Evolutionary conservation across 2,329 filamentous ascomycete species (phyloP).

Genomic region (Fusarium tanahbumbuense): DNA sequence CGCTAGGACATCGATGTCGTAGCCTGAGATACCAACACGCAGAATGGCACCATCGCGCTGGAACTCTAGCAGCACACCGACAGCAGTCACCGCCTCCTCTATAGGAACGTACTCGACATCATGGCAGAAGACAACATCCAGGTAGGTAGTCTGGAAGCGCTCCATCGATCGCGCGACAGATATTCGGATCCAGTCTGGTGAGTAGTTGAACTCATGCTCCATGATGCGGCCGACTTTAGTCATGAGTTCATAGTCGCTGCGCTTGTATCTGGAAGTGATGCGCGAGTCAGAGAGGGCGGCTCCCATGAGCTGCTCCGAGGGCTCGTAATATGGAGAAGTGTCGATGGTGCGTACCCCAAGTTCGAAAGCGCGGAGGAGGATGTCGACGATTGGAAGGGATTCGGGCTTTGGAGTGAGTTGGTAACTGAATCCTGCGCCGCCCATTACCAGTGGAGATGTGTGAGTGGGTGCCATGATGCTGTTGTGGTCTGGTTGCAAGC

Average conservation of each 20-base stretch:
- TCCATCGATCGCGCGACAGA: neutral
- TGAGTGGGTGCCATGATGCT: neutral
- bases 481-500: neutral
- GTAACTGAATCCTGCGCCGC: conserved; percentile 9
- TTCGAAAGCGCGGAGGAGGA: conserved; percentile 1
- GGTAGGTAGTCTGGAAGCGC: neutral
- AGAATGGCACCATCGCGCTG: neutral
- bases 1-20: neutral
- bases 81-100: conserved; percentile 3
- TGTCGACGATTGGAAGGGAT: conserved; percentile 8
- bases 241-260: conserved; percentile 6
- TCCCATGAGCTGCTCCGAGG: conserved; percentile 12
- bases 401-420: neutral
- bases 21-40: conserved; percentile 7
- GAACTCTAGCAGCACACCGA: neutral
- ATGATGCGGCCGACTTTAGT: conserved; percentile 12
- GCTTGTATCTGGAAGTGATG: neutral
- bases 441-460: neutral
- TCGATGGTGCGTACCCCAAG: conserved; percentile 3
- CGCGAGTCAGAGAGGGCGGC: neutral
- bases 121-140: conserved; percentile 12
- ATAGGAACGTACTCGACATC: conserved; percentile 8
- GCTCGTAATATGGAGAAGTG: conserved; percentile 13
- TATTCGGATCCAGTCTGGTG: neutral
- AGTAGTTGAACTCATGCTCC: conserved; percentile 16